phyloP scores from a whole-genome alignment of 2,329 filamentous ascomycete genomes.

The Ophiosphaerella korrae region DNA sequence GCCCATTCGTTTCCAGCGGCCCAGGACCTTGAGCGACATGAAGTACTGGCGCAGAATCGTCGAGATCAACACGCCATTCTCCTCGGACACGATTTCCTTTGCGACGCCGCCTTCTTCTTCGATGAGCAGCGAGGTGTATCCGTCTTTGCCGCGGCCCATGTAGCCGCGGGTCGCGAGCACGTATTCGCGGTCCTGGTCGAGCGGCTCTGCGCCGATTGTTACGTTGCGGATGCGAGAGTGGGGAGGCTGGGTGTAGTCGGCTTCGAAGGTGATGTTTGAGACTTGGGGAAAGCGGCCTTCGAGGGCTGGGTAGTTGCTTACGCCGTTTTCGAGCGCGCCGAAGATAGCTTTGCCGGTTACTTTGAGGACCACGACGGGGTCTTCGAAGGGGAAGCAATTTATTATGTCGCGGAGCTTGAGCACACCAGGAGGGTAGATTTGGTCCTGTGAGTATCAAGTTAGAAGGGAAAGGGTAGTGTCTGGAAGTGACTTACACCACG shows the following conservation, averaged over 20 bases:
- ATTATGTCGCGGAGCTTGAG: conserved; percentile 81
- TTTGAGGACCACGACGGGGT: conserved; percentile 79
- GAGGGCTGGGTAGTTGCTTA: conserved; percentile 78
- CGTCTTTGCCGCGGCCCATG: conserved; percentile 88
- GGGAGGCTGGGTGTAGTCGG: conserved; percentile 66
- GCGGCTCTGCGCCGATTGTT: conserved; percentile 63
- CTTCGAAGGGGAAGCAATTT: conserved; percentile 90
- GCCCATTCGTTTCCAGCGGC: conserved; percentile 77
- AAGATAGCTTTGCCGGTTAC: conserved; percentile 73
- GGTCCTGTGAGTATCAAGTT: conserved; percentile 56
- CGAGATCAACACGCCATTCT: conserved; percentile 85
- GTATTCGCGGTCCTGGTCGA: conserved; percentile 70
- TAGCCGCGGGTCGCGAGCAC: conserved; percentile 81
- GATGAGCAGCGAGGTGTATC: conserved; percentile 77
- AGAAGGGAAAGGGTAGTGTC: too few relatives aligned
- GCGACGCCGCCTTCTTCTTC: conserved; percentile 75
- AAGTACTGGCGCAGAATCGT: conserved; percentile 91
- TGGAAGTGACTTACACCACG: conserved; percentile 4
- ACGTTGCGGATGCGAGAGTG: conserved; percentile 68
- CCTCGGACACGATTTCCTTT: conserved; percentile 80
- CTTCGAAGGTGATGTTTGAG: conserved; percentile 78
- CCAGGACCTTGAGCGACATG: conserved; percentile 80
- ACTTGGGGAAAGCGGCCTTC: conserved; percentile 87
- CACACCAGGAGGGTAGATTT: conserved; percentile 82
- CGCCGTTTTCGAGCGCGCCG: conserved; percentile 82